phyloP scores from a whole-genome alignment of 371 early-diverging fungal genomes.

The Rhizomucor pusillus region DNA sequence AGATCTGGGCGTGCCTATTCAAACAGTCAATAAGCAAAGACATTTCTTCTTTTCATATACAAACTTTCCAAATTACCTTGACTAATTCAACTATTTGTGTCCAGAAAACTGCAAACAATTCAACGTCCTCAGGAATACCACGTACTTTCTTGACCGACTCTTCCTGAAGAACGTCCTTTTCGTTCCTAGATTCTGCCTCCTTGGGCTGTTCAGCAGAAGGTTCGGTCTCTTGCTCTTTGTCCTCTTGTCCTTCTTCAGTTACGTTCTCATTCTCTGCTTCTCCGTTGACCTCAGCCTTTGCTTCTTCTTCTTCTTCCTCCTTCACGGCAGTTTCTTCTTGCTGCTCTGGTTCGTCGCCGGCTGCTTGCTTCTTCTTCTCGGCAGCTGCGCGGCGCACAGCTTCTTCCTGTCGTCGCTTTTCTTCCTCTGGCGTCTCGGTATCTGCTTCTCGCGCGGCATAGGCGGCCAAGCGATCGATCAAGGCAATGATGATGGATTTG shows the following conservation, averaged over 20 bases:
- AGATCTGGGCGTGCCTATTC: conserved; percentile 77
- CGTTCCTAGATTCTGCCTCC: conserved; percentile 13
- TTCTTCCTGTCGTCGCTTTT: conserved; percentile 24
- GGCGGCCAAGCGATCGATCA: conserved; percentile 83
- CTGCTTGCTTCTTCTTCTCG: conserved; percentile 13
- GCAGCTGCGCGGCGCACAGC: conserved; percentile 16
- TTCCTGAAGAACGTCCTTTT: conserved; percentile 19
- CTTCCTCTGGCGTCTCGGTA: conserved; percentile 15
- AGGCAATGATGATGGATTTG: conserved; percentile 89
- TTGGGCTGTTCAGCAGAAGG: conserved; percentile 1
- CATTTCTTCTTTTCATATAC: neutral
- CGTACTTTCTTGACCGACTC: conserved; percentile 36
- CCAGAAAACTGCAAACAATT: conserved; percentile 96
- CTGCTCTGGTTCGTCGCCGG: conserved; percentile 11
- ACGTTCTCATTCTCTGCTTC: conserved; percentile 17
- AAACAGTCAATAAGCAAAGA: neutral
- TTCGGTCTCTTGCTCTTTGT: conserved; percentile 8
- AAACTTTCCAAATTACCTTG: conserved; percentile 51
- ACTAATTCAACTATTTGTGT: conserved; percentile 86
- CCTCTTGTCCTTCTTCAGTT: conserved; percentile 23
- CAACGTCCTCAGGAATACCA: conserved; percentile 82
- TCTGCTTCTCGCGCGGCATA: conserved; percentile 35
- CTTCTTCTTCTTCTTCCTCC: conserved; percentile 11
- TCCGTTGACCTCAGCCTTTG: conserved; percentile 14
- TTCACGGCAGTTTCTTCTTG: conserved; percentile 4